Evolutionary conservation across 2,329 filamentous ascomycete species (phyloP).

Genomic region (Stromatinia cepivora): DNA sequence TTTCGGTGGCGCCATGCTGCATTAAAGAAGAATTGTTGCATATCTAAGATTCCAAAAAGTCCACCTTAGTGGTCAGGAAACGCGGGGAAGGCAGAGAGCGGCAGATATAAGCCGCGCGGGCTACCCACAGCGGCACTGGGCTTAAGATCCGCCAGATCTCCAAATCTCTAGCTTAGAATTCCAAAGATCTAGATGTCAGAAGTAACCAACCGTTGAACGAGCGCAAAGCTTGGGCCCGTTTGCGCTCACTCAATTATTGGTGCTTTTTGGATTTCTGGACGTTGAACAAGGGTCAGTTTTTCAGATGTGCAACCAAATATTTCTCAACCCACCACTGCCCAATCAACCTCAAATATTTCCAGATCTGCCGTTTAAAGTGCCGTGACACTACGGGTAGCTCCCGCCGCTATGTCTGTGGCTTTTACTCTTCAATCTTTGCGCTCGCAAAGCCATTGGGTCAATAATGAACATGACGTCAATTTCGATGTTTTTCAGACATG

Average conservation of each 20-base stretch:
- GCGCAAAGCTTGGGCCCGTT: neutral
- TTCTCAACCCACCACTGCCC: neutral
- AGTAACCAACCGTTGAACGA: neutral
- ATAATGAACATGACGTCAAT: neutral
- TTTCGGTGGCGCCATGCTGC: neutral
- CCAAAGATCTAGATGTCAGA: neutral
- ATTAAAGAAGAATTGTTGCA: neutral
- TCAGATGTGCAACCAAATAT: constrained; percentile 9
- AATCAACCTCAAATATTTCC: neutral
- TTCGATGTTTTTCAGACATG: constrained; percentile 1
- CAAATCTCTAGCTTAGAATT: neutral
- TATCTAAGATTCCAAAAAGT: neutral
- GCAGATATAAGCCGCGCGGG: neutral
- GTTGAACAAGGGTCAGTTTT: neutral
- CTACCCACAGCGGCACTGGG: neutral
- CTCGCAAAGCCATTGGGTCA: neutral
- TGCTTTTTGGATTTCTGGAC: neutral
- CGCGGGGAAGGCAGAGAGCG: no score
- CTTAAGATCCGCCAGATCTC: neutral
- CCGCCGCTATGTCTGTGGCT: neutral
- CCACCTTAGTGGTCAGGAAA: neutral
- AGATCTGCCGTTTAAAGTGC: neutral
- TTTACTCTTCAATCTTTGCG: neutral
- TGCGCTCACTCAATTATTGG: neutral
- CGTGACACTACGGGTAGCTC: neutral